Evolutionary conservation across 2,329 filamentous ascomycete genomes (phyloP).

Genomic region (Fusarium xylarioides): DNA sequence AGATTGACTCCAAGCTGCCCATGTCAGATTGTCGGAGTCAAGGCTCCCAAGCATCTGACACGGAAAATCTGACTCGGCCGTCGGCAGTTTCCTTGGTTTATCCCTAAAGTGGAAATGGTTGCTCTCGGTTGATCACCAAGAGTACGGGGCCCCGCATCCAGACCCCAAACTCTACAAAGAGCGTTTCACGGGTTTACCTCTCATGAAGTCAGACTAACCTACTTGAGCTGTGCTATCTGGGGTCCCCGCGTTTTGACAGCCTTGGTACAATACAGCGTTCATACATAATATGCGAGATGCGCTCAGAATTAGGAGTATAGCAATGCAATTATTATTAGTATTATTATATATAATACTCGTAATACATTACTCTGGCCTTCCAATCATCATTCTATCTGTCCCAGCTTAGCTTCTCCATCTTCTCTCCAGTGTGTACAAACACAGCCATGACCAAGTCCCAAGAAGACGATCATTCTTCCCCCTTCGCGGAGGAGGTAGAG

Average conservation of each 20-base stretch:
- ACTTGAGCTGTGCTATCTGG: neutral
- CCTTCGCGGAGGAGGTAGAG: neutral
- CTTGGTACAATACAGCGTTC: neutral
- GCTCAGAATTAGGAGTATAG: no score
- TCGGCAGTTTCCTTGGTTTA: neutral
- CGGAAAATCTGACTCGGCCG: neutral
- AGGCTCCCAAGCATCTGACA: neutral
- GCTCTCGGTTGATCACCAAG: no score
- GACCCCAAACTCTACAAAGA: neutral
- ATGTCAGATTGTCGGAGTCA: neutral
- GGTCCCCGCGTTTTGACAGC: neutral
- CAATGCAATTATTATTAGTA: no score
- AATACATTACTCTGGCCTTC: neutral
- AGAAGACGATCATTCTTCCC: neutral
- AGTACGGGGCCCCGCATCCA: neutral
- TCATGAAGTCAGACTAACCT: neutral
- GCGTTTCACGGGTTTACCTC: fast-evolving
- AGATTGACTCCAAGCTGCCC: no score
- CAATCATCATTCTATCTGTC: fast-evolving
- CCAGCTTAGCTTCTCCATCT: fast-evolving
- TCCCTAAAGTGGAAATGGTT: neutral
- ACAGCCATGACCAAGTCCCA: neutral
- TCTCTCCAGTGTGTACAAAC: neutral
- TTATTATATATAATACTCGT: no score
- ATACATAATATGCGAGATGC: neutral